Conservation (phyloP, 2,329 filamentous ascomycete genomes). For the Ceratocystis eucalypticola region DNA sequence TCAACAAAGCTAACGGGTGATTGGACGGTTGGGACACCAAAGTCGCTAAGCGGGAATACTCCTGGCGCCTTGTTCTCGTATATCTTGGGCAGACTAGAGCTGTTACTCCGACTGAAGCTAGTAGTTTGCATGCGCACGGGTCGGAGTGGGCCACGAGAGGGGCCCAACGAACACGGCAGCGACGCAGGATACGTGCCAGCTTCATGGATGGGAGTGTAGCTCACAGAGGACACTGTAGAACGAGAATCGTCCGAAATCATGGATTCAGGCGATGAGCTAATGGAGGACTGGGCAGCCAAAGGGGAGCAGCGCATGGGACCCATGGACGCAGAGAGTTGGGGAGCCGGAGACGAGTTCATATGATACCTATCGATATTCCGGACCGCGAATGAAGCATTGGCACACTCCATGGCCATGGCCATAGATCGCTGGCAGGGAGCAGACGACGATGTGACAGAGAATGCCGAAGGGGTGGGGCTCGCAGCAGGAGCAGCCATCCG, state of each 20-base stretch:
- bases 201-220: slow-evolving; percentile 40
- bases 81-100: background rate
- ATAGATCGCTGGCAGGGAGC: slow-evolving; percentile 30
- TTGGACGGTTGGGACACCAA: background rate
- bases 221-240: slow-evolving; percentile 50
- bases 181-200: slow-evolving; percentile 44
- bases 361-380: slow-evolving; percentile 34
- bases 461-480: slow-evolving; percentile 42
- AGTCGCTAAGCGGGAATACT: background rate
- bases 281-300: slow-evolving; percentile 48
- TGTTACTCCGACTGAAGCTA: background rate
- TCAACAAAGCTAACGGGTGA: slow-evolving; percentile 7
- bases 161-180: background rate
- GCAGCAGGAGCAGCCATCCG: slow-evolving; percentile 42
- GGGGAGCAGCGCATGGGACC: slow-evolving; percentile 43
- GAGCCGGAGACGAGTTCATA: slow-evolving; percentile 37
- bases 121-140: background rate
- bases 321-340: slow-evolving; percentile 34
- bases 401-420: slow-evolving; percentile 47
- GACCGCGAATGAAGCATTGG: slow-evolving; percentile 27
- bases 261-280: slow-evolving; percentile 51
- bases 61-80: background rate
- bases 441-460: slow-evolving; percentile 40
- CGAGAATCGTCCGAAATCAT: slow-evolving; percentile 52
- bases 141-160: background rate